Evolutionary conservation across 1,284 basidiomycete species (phyloP).

Genomic region (Chalciporus piperatoides): DNA sequence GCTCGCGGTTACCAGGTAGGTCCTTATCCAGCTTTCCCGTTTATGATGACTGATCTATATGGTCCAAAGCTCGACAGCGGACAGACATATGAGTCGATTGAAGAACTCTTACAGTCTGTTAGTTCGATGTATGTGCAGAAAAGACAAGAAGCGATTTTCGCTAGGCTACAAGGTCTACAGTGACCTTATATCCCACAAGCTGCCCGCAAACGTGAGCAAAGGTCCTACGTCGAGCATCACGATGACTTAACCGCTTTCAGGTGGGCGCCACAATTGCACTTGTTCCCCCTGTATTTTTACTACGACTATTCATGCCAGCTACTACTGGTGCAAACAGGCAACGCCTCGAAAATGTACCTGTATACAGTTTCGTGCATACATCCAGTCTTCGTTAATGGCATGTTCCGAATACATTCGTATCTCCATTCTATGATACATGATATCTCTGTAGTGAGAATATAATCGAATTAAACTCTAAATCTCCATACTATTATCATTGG

Average conservation of each 20-base stretch:
- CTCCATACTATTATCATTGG: slow-evolving; percentile 4
- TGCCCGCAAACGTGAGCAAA: slow-evolving; percentile 2
- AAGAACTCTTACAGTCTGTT: slow-evolving; percentile 48
- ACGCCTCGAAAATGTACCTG: not conserved
- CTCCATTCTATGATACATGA: not conserved
- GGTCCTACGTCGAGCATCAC: not conserved
- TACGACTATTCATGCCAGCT: not conserved
- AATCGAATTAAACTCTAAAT: not conserved
- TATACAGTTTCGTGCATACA: not conserved
- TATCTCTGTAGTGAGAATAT: not conserved
- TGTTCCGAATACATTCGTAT: not conserved
- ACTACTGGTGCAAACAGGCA: not conserved
- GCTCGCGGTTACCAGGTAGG: slow-evolving; percentile 51
- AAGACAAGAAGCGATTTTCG: slow-evolving; percentile 44
- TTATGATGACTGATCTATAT: slow-evolving; percentile 9
- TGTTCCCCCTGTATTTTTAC: slow-evolving; percentile 11
- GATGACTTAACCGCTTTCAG: slow-evolving; percentile 1
- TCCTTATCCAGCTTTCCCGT: not conserved
- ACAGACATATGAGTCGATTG: slow-evolving; percentile 51
- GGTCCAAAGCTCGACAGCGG: slow-evolving; percentile 19
- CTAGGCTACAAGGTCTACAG: slow-evolving; percentile 46
- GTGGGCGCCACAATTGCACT: not conserved
- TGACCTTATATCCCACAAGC: slow-evolving; percentile 8
- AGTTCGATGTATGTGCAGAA: slow-evolving; percentile 50
- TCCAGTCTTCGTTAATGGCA: not conserved